Evolutionary conservation across 176 grass and related monocot species (phyloP), one percentile per base, ranked within the genome.

Genomic region (Thinopyrum elongatum): DNA sequence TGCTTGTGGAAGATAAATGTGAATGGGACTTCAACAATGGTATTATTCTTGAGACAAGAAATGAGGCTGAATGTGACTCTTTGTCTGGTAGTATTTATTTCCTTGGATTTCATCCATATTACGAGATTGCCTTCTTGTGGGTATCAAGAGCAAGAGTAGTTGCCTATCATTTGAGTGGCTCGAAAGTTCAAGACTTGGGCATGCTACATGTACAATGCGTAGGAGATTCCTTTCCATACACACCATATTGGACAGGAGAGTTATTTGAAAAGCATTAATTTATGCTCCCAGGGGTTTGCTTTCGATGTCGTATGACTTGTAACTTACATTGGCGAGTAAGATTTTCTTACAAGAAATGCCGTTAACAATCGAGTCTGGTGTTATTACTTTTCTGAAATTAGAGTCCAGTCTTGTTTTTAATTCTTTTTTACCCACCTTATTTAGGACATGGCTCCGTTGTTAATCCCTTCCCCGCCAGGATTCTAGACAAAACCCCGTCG

Each of bases 11-110:
- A 27, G n/a, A 46, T 6, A 46, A 74, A 74, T 74, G 14, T 26
- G 70, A 74, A 46, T 74, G 70, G 70, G n/a, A 46, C 70, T 74
- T 41, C 6, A 23, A 74, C n/a, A 16, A 74, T 74, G 70, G 39
- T 42, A 26, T 26, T 74, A 7, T 27, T 13, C 36, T 74, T 13
- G 70, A 25, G n/a, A 5, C 70, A 3, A 12, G 22, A 9, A n/a
- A 23, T 14, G 14, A 7, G 70, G 13, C 1, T 74, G n/a, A 44
- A 25, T 15, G 12, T 5, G 27, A 65, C 27, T 30, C 16, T 65
- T 2, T 6, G 27, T 6, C 13, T 65, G 63, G 14, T 30, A 29
- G 14, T 16, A 65, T 65, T 41, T 13, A 25, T 25, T 46, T 74
- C 19, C 70, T 74, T 27, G 70, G 70, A 74, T 74, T 74, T 42